Evolutionary conservation across 1,284 basidiomycete species (phyloP), one percentile per base, ranked within the genome.

Genomic region (Ustilago loliicola): DNA sequence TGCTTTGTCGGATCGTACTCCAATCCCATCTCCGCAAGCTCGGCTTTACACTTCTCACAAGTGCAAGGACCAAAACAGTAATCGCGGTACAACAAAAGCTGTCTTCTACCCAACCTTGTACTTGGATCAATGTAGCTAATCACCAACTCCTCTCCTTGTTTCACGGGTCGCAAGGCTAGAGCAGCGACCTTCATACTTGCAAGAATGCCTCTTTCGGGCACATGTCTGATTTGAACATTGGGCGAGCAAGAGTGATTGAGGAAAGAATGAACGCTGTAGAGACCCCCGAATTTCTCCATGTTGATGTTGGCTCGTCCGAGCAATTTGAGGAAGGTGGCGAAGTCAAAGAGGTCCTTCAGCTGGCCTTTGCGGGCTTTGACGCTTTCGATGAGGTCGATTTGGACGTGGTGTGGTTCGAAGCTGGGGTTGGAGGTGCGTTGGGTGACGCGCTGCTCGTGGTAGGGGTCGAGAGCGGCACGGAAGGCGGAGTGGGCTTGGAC

Each of bases 221-320:
- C 60, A 83, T 92, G 94, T 21, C 90, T 90, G 25, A 93, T 91
- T 40, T 92, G 91, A 51, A 93, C 80, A 83, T 94, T 95, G 0
- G 94, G 93, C 4, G 87, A 85, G 86, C 94, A 96, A 17, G 89
- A 90, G 85, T 96, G 94, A 87, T 96, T 96, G 45, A 96, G 86
- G 83, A 95, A 93, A 1, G 93, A 92, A 86, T 96, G 94, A 10
- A 96, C 89, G 8, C 90, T 89, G 86, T 95, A 96, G 11, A 96
- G 88, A 1, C 94, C 94, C 5, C 94, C 94, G 72, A 94, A 93
- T 2, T 91, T 91, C 87, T 96, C 94, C 67, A 94, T 88, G 84
- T 95, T 96, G 61, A 96, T 89, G 78, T 91, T 93, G 90, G 94
- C 93, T 52, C 92, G 89, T 0, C 94, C 93, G n/a, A 95, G 87